Evolutionary conservation across 2,329 filamentous ascomycete genomes (phyloP).

Genomic region (Diaporthe caulivora): DNA sequence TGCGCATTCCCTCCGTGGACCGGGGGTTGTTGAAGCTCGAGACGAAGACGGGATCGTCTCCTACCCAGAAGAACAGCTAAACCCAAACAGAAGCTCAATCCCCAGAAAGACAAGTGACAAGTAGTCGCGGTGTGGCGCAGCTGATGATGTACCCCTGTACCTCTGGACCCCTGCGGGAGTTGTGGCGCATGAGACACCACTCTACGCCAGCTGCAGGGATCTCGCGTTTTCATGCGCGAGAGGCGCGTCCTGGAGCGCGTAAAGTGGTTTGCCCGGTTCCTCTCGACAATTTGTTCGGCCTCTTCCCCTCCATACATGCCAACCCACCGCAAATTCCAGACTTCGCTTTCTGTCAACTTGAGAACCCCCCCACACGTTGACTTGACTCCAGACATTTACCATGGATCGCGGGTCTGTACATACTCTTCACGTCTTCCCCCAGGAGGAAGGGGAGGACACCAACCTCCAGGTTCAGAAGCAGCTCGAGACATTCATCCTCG

Average conservation of each 20-base stretch:
- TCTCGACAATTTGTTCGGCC: conserved; percentile 28
- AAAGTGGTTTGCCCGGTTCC: conserved; percentile 28
- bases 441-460: conserved; percentile 76
- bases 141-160: conserved; percentile 4
- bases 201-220: conserved; percentile 11
- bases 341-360: neutral
- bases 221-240: conserved; percentile 27
- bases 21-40: conserved; percentile 28
- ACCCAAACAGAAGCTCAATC: conserved; percentile 35
- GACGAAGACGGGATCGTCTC: conserved; percentile 23
- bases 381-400: neutral
- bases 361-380: neutral
- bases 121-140: conserved; percentile 18
- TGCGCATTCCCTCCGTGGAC: conserved; percentile 24
- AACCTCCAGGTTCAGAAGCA: conserved; percentile 80
- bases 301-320: conserved; percentile 19
- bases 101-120: neutral
- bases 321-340: conserved; percentile 21
- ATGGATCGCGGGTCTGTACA: conserved; percentile 95
- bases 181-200: conserved; percentile 24
- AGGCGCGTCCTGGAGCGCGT: conserved; percentile 27
- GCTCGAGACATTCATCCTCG: conserved; percentile 90
- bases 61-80: conserved; percentile 36
- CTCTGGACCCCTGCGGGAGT: neutral
- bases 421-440: conserved; percentile 82